These are phyloP conservation scores for Backusella tarrabulga DNA, from an alignment of 192 early-diverging fungal species.

Conservation along the genomic window DNA sequence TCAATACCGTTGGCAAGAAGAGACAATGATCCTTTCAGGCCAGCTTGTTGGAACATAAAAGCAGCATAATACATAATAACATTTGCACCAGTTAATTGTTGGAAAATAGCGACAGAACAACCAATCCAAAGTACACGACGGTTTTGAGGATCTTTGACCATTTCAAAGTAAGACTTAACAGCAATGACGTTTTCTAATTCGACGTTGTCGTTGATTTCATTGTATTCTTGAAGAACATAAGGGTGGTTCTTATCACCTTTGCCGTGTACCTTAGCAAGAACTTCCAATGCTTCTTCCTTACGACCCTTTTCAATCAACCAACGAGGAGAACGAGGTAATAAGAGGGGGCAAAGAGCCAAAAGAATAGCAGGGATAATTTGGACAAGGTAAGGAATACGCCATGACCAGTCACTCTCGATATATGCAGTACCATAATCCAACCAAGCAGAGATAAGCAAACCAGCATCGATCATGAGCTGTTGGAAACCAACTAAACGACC, in stretches of 20 bases:
- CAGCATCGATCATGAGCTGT: slow-evolving; percentile 74
- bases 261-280: slow-evolving; percentile 21
- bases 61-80: slow-evolving; percentile 75
- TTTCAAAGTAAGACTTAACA: slow-evolving; percentile 52
- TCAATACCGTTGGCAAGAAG: slow-evolving; percentile 51
- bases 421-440: slow-evolving; percentile 20
- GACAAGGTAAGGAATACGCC: slow-evolving; percentile 79
- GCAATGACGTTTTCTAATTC: slow-evolving; percentile 57
- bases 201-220: slow-evolving; percentile 69
- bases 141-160: slow-evolving; percentile 43
- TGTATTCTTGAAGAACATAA: slow-evolving; percentile 58
- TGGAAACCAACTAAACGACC: slow-evolving; percentile 81
- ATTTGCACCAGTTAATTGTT: slow-evolving; percentile 85
- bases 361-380: slow-evolving; percentile 77
- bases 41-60: slow-evolving; percentile 51
- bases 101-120: slow-evolving; percentile 59
- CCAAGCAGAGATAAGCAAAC: slow-evolving; percentile 41
- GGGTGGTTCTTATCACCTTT: slow-evolving; percentile 15
- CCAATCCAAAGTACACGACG: slow-evolving; percentile 58
- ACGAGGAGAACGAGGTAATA: slow-evolving; percentile 84
- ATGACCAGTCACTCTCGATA: slow-evolving; percentile 37
- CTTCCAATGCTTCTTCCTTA: slow-evolving; percentile 56
- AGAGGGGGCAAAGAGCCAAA: slow-evolving; percentile 60
- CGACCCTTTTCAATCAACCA: slow-evolving; percentile 72
- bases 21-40: slow-evolving; percentile 18